Conservation (phyloP, 345 rosid genomes). For the Camelina sativa region DNA sequence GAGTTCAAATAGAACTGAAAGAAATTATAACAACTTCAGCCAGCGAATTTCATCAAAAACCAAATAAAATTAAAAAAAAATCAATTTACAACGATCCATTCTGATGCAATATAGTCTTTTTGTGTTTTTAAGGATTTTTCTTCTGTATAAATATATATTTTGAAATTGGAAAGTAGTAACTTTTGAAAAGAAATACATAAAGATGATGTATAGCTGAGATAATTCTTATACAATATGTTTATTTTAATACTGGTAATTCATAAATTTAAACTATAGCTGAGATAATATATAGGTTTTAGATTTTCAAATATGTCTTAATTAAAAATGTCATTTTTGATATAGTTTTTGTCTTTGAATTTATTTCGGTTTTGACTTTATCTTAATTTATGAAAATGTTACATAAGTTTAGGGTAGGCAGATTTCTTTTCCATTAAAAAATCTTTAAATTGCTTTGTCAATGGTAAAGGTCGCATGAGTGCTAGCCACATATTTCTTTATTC, state of each 20-base stretch:
- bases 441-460: not conserved
- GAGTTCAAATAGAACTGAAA: not conserved
- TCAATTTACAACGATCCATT: no score
- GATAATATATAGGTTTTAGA: not conserved
- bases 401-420: not conserved
- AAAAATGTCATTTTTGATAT: not conserved
- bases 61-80: no score
- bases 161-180: no score
- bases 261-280: not conserved
- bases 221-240: no score
- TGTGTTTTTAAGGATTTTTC: no score
- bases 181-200: no score
- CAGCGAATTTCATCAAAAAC: no score
- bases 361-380: constrained; percentile 4
- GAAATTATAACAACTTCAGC: no score
- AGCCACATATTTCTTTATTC: constrained; percentile 23
- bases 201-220: no score
- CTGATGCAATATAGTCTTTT: no score
- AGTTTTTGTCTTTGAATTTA: not conserved
- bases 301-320: not conserved
- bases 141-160: no score
- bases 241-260: not conserved
- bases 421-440: not conserved
- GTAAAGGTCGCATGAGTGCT: not conserved
- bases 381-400: not conserved